A percentile compares a stretch with the other conserved stretches of the same genome.
Evolutionary conservation across 352 stramenopile species (phyloP).

Genomic region (Pythium rishiriense): DNA sequence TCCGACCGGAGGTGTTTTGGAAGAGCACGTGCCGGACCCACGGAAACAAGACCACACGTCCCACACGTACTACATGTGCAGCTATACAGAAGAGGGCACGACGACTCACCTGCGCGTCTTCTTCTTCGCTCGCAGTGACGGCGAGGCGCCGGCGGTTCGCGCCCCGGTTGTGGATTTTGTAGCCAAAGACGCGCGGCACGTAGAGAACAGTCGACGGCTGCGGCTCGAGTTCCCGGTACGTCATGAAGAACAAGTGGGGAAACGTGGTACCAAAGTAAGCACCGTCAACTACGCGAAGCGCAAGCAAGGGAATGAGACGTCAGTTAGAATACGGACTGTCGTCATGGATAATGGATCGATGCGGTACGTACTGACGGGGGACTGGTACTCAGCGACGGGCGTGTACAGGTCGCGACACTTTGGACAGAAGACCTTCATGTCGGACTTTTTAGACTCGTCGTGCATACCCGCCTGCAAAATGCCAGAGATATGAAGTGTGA

Average conservation of each 20-base stretch:
- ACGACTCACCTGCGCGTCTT: conserved; percentile 77
- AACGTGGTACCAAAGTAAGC: conserved; percentile 99
- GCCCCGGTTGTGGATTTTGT: conserved; percentile 91
- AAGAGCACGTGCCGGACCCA: conserved; percentile 28
- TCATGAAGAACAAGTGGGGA: conserved; percentile 98
- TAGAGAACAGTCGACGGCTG: conserved; percentile 82
- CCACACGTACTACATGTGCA: not conserved
- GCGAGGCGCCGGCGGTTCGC: conserved; percentile 81
- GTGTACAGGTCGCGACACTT: conserved; percentile 90
- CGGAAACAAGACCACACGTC: conserved; percentile 19
- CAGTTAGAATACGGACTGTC: not conserved
- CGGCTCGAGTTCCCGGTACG: conserved; percentile 93
- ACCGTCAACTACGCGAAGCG: conserved; percentile 82
- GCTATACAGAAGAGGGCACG: conserved; percentile 1
- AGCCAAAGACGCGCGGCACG: conserved; percentile 90
- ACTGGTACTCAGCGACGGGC: conserved; percentile 81
- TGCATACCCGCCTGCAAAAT: conserved; percentile 67
- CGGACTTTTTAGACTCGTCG: conserved; percentile 88
- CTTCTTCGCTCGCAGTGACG: conserved; percentile 79
- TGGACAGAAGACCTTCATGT: conserved; percentile 91
- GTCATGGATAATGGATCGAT: no score
- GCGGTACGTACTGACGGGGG: conserved; percentile 65
- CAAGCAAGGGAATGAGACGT: not conserved
- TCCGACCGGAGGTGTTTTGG: conserved; percentile 34
- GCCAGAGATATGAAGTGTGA: not conserved